Percentiles rank a stretch among this genome's conserved stretches.
Conservation (phyloP, 768 basidiomycete species). For the Boletus rubescentipes region DNA sequence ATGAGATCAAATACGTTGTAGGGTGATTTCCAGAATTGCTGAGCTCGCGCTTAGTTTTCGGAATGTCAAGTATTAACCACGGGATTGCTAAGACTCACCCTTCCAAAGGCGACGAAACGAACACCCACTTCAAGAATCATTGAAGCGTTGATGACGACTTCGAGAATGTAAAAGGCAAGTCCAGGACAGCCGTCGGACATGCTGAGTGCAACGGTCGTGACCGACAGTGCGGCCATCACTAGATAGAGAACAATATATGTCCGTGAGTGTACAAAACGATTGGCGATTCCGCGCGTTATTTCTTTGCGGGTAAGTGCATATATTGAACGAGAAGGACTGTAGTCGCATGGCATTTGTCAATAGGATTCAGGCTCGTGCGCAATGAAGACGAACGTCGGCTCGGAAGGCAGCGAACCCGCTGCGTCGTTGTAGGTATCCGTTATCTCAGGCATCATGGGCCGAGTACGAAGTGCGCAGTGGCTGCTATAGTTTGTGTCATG, state of each 20-base stretch:
- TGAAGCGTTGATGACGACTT: constrained; percentile 81
- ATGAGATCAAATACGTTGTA: constrained; percentile 89
- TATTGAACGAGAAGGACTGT: constrained; percentile 75
- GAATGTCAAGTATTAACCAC: neutral
- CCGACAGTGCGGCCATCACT: constrained; percentile 82
- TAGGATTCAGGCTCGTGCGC: constrained; percentile 5
- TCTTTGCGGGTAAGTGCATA: constrained; percentile 82
- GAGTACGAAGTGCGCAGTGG: constrained; percentile 2
- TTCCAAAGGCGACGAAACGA: constrained; percentile 89
- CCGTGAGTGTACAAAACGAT: constrained; percentile 85
- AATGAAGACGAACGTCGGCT: constrained; percentile 31
- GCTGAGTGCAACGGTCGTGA: constrained; percentile 83
- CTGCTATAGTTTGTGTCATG: constrained; percentile 11
- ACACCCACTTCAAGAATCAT: constrained; percentile 96
- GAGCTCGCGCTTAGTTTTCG: constrained; percentile 7
- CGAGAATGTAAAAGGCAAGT: constrained; percentile 84
- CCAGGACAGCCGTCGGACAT: constrained; percentile 84
- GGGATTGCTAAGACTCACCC: constrained; percentile 51
- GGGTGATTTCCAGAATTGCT: constrained; percentile 98
- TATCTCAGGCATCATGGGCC: constrained; percentile 40
- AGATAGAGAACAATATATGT: constrained; percentile 88
- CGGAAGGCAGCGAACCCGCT: constrained; percentile 32
- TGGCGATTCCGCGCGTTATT: constrained; percentile 82
- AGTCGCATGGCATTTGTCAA: constrained; percentile 18
- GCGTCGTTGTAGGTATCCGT: constrained; percentile 30